Evolutionary conservation across 2,329 filamentous ascomycete genomes (phyloP), one percentile per base, ranked within the genome.

Genomic region (Xylariales sp.): DNA sequence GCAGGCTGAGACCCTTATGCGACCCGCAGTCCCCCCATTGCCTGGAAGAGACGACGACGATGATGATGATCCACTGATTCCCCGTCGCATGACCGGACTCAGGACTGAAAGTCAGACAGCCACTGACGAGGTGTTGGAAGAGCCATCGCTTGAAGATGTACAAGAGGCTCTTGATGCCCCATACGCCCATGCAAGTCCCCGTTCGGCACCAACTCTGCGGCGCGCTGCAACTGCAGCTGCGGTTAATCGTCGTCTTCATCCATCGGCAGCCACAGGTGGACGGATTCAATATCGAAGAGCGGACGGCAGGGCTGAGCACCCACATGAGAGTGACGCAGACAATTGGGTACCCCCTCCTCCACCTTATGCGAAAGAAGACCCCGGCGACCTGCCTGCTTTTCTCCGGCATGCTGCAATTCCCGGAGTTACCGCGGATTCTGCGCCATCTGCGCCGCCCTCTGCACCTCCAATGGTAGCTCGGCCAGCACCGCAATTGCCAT

Each of bases 271-370:
- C 37, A 65, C 74, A 48, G 63, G 69, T 49, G 66, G 78, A 2
- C 70, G 63, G 27, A 70, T 81, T 31, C 65, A 81, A 48, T 85
- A 84, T 54, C 76, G 81, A 30, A 75, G 83, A 31, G 82, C 83
- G 12, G 82, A 87, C 59, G 81, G 82, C 6, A 72, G 81, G 29
- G 70, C 76, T 29, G 83, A 90, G 51, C 74, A 88, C 49, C 87
- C 87, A 4, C 86, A 93, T 57, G 87, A 93, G 60, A 91, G 86
- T 46, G 87, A 93, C 56, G 86, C 87, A 4, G 88, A 93, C 52
- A 88, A 90, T 50, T 94, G 88, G 88, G 84, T 89, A 5, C 85
- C 87, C 5, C 88, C 88, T 5, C 88, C 88, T 7, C 88, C 88
- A 4, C 86, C 86, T 1, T 94, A 94, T 51, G 78, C 81, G 28